A percentile compares a stretch with the other conserved stretches of the same genome.
These are phyloP conservation scores for Bathelium albidoporum DNA, from an alignment of 495 filamentous ascomycete species.

Conservation along the genomic window DNA sequence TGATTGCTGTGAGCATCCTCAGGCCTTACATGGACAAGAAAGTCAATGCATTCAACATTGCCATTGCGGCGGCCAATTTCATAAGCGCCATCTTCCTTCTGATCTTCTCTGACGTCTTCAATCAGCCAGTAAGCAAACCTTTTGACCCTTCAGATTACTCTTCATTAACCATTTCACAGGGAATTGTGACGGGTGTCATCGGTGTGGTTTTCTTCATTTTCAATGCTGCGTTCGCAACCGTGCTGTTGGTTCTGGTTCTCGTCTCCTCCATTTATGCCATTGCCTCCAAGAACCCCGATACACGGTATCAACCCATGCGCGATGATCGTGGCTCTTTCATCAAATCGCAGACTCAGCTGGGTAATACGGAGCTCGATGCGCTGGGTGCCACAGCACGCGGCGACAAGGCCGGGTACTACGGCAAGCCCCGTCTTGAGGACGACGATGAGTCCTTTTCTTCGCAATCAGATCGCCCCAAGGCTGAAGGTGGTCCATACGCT, in stretches of 20 bases:
- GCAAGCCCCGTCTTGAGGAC: constrained; percentile 53
- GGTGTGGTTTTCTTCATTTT: constrained; percentile 88
- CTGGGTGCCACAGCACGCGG: constrained; percentile 86
- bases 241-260: constrained; percentile 80
- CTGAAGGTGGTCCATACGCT: constrained; percentile 5
- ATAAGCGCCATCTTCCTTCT: constrained; percentile 84
- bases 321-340: constrained; percentile 96
- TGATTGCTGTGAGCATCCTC: constrained; percentile 69
- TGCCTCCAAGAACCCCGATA: constrained; percentile 90
- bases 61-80: constrained; percentile 84
- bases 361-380: constrained; percentile 79
- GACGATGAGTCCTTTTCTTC: constrained; percentile 42
- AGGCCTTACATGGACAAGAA: constrained; percentile 99
- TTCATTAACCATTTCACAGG: constrained; percentile 27
- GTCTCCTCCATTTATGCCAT: constrained; percentile 74
- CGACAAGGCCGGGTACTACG: constrained; percentile 60
- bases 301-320: constrained; percentile 90
- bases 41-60: constrained; percentile 93
- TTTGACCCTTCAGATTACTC: no score
- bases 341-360: constrained; percentile 85
- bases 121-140: constrained; percentile 61
- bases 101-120: constrained; percentile 92
- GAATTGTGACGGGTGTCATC: constrained; percentile 82
- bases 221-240: constrained; percentile 78
- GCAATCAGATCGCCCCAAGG: constrained; percentile 8